Evolutionary conservation across 164 flowering plant species (phyloP), one percentile per base, ranked within the genome.

Genomic region (Vitis cinerea): DNA sequence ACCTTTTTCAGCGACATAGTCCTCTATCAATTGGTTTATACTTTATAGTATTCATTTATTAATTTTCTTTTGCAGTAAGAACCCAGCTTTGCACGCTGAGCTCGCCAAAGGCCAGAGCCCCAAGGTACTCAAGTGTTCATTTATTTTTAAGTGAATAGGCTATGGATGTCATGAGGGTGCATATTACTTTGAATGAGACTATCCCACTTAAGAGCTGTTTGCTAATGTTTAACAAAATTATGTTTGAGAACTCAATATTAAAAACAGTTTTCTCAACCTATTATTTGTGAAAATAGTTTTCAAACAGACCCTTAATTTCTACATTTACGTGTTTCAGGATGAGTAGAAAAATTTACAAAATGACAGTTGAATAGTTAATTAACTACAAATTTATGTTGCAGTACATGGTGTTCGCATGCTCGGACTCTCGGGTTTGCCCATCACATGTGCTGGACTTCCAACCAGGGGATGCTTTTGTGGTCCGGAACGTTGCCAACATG

Each of bases 91-190:
- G 68, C 86, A 64, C 56, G 75, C 74, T 15, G 91, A 95, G 66
- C 92, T 95, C 13, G 74, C 97, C 65, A 85, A 90, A 73, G 98
- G 99, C 67, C 99, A 93, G 77, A 81, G 88, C 72, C 99, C 99
- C 47, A 87, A 84, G 97, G 99, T 95, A 81, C 44, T 6, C 44
- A 31, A 23, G 1, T 23, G 44, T 29, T 2, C 31, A 64, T 23
- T 17, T 7, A 4, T 55, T 15, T 14, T 47, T 62, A 50, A 9
- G 14, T 19, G 27, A 10, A 23, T 65, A 11, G 13, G 10, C 27
- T 50, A 14, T 14, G 23, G 14, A 14, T 0, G 19, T 64, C 14
- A 23, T 23, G 9, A 31, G 5, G 15, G 3, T 17, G 9, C 30
- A 11, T 54, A 17, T 13, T 15, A 10, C 15, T 2, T 15, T 23